Percentiles rank a stretch among this genome's conserved stretches.
Conservation (phyloP, 257 asterid genomes). For the Rauvolfia tetraphylla region DNA sequence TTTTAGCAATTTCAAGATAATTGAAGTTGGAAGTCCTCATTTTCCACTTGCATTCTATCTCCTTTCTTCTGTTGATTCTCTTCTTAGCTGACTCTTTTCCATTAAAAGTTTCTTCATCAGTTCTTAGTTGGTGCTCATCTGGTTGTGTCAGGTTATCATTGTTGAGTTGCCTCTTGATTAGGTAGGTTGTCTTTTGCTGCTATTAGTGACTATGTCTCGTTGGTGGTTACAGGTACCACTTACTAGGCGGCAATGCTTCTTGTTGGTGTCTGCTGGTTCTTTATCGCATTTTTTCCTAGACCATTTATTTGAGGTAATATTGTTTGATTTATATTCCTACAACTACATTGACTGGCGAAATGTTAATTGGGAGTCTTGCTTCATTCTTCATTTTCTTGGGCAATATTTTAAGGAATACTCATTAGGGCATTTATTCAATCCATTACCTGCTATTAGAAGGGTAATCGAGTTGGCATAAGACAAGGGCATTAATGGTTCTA, state of each 20-base stretch:
- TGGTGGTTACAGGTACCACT: slow-evolving; percentile 52
- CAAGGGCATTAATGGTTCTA: not conserved
- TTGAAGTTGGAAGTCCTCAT: not conserved
- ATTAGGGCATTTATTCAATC: not conserved
- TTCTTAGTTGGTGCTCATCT: not conserved
- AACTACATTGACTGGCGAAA: not conserved
- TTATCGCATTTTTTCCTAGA: slow-evolving; percentile 91
- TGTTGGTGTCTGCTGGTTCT: slow-evolving; percentile 75
- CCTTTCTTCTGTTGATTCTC: not conserved
- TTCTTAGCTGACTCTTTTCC: not conserved
- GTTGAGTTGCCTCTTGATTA: not conserved
- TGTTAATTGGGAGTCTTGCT: not conserved
- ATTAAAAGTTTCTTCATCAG: not conserved
- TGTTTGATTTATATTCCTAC: not conserved
- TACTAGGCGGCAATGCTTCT: slow-evolving; percentile 62
- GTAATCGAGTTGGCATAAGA: not conserved
- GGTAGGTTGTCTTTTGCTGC: not conserved
- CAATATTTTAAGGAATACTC: not conserved
- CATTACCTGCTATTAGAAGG: not conserved
- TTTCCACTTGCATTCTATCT: not conserved
- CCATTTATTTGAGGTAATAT: slow-evolving; percentile 80
- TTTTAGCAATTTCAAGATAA: not conserved
- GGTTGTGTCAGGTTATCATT: not conserved
- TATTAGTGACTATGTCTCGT: not conserved
- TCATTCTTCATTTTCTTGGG: not conserved